These are phyloP conservation scores for Phialemonium atrogriseum DNA, from an alignment of 2,329 filamentous ascomycete species.

Conservation along the genomic window DNA sequence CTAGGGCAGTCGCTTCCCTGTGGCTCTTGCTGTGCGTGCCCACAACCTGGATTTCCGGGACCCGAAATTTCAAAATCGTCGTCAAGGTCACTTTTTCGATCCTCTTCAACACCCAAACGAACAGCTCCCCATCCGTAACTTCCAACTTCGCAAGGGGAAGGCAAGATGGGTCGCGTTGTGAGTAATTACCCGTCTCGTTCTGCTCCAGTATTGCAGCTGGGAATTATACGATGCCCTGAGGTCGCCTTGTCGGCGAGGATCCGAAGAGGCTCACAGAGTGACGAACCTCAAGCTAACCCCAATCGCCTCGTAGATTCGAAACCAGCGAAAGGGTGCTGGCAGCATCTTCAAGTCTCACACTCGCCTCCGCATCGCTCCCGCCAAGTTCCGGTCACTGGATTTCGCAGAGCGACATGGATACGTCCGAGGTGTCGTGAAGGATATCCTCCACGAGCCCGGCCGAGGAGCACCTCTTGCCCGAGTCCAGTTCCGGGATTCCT, in stretches of 20 bases:
- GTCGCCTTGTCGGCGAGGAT: too few species aligned
- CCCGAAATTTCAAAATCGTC: slow-evolving; percentile 11
- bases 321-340: slow-evolving; percentile 55
- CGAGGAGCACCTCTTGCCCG: slow-evolving; percentile 96
- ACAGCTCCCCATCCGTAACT: slow-evolving; percentile 16
- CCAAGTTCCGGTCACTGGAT: slow-evolving; percentile 95
- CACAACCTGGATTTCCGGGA: slow-evolving; percentile 2
- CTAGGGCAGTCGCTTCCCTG: slow-evolving; percentile 3
- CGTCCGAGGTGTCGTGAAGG: slow-evolving; percentile 93
- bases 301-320: slow-evolving; percentile 41
- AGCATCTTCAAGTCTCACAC: slow-evolving; percentile 57
- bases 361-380: slow-evolving; percentile 86
- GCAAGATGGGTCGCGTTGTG: slow-evolving; percentile 46
- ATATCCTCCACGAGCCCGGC: slow-evolving; percentile 98
- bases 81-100: slow-evolving; percentile 5
- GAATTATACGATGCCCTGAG: not conserved
- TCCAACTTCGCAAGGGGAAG: slow-evolving; percentile 19
- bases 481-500: slow-evolving; percentile 95
- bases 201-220: slow-evolving; percentile 3
- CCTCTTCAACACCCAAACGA: slow-evolving; percentile 12
- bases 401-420: slow-evolving; percentile 97
- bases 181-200: slow-evolving; percentile 13
- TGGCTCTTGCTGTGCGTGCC: not conserved
- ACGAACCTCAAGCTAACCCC: slow-evolving; percentile 12
- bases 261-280: too few species aligned